These are phyloP conservation scores for Yamadazyma buinensis DNA, from an alignment of 1,139 yeast genomes.

Conservation along the genomic window DNA sequence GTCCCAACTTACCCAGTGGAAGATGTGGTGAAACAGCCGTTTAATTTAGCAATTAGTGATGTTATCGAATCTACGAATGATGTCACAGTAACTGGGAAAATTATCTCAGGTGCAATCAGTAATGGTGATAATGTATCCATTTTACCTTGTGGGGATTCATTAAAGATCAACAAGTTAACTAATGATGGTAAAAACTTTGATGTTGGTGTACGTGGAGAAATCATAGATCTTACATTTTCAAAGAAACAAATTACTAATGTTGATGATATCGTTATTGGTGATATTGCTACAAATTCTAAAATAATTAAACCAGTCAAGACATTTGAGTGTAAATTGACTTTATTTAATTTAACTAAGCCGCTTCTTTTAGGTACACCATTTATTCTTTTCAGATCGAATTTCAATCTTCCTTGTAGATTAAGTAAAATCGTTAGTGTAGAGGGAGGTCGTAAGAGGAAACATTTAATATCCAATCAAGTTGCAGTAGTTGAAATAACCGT, in stretches of 20 bases:
- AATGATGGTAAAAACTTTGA: conserved; percentile 24
- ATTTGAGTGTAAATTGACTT: conserved; percentile 54
- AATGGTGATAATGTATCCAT: conserved; percentile 68
- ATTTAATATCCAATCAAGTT: conserved; percentile 66
- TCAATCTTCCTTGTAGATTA: conserved; percentile 72
- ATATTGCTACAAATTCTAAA: conserved; percentile 52
- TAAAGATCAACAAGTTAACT: conserved; percentile 32
- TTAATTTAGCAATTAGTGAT: conserved; percentile 52
- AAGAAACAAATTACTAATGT: conserved; percentile 47
- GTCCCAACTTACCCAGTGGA: conserved; percentile 14
- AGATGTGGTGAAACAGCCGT: conserved; percentile 31
- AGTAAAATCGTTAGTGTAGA: conserved; percentile 50
- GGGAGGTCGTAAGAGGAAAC: conserved; percentile 38
- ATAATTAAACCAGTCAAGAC: conserved; percentile 41
- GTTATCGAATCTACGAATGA: conserved; percentile 30
- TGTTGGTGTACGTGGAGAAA: conserved; percentile 68
- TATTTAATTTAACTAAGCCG: conserved; percentile 74
- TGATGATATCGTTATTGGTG: conserved; percentile 58
- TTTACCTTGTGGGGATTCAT: conserved; percentile 46
- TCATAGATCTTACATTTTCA: conserved; percentile 57
- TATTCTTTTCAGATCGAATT: conserved; percentile 76
- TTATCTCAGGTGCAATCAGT: conserved; percentile 72
- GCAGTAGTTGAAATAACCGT: conserved; percentile 72
- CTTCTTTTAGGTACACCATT: conserved; percentile 80
- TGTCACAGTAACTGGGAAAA: conserved; percentile 62